Conservation (phyloP, 78 protist species). For the Dictyostelium citrinum region DNA sequence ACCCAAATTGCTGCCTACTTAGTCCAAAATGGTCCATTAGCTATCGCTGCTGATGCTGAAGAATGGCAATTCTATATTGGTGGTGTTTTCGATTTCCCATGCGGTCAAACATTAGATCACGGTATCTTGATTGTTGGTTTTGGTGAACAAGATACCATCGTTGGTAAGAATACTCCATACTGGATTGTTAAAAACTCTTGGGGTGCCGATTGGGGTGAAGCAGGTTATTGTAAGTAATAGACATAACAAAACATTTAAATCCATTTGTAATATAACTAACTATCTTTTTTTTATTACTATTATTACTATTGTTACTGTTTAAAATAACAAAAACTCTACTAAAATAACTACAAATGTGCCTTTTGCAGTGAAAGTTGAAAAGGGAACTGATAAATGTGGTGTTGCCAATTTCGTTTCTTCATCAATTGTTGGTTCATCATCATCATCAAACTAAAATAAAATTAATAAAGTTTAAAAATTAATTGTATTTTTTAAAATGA, state of each 20-base stretch:
- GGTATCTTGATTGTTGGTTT: slow-evolving; percentile 71
- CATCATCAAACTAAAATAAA: not conserved
- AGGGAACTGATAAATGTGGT: not conserved
- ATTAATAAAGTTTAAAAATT: no score
- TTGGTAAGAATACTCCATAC: slow-evolving; percentile 17
- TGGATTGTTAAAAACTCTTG: slow-evolving; percentile 2
- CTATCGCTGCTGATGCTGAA: slow-evolving; percentile 81
- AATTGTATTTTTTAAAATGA: no score
- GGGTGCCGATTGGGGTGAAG: slow-evolving; percentile 34
- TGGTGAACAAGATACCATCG: slow-evolving; percentile 6
- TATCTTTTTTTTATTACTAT: no score
- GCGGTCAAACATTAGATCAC: slow-evolving; percentile 57
- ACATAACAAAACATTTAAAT: no score
- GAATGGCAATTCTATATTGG: slow-evolving; percentile 74
- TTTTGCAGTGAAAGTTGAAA: not conserved
- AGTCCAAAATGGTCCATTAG: slow-evolving; percentile 56
- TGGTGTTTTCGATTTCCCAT: slow-evolving; percentile 70
- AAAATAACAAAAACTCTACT: no score
- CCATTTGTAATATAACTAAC: no score
- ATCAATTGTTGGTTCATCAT: not conserved
- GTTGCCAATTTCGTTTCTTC: not conserved
- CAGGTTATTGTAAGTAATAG: slow-evolving; percentile 13
- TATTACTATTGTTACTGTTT: no score
- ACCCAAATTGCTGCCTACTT: slow-evolving; percentile 73
- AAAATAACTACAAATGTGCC: no score